Conservation (phyloP, 164 flowering plant species). For the Macadamia tetraphylla region DNA sequence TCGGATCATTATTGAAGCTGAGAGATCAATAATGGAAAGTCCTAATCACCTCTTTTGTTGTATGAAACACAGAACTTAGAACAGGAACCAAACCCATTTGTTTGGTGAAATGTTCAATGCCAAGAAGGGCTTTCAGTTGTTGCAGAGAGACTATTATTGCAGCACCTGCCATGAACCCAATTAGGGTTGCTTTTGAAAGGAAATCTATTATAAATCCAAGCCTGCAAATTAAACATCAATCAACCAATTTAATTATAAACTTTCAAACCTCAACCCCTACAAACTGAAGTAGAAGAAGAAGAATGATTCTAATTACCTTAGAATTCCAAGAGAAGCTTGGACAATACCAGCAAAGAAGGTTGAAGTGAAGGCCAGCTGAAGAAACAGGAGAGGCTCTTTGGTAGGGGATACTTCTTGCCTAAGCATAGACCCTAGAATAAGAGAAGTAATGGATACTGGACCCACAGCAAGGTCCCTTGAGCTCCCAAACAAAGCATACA, state of each 20-base stretch:
- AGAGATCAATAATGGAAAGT: too few relatives aligned
- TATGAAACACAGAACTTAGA: constrained; percentile 67
- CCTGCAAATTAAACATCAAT: constrained; percentile 30
- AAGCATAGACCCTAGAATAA: constrained; percentile 59
- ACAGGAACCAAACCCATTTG: constrained; percentile 82
- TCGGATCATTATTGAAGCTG: neutral
- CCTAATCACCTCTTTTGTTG: constrained; percentile 50
- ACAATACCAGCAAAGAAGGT: constrained; percentile 63
- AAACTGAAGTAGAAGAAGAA: neutral
- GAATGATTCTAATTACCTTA: constrained; percentile 26
- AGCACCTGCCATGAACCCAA: constrained; percentile 98
- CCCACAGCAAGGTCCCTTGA: constrained; percentile 60
- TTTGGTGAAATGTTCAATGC: constrained; percentile 78
- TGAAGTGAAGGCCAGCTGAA: constrained; percentile 54
- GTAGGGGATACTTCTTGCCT: constrained; percentile 33
- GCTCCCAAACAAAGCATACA: constrained; percentile 55
- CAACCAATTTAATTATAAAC: neutral
- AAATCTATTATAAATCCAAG: constrained; percentile 92
- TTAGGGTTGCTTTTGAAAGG: constrained; percentile 79
- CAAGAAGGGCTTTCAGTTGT: constrained; percentile 83
- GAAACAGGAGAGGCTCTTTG: constrained; percentile 37
- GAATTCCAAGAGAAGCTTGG: constrained; percentile 49
- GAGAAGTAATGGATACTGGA: constrained; percentile 60
- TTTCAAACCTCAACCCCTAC: too few relatives aligned
- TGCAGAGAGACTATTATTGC: constrained; percentile 94